Evolutionary conservation across 2,329 filamentous ascomycete genomes (phyloP), one percentile per base, ranked within the genome.

Genomic region (Botrytis aclada): DNA sequence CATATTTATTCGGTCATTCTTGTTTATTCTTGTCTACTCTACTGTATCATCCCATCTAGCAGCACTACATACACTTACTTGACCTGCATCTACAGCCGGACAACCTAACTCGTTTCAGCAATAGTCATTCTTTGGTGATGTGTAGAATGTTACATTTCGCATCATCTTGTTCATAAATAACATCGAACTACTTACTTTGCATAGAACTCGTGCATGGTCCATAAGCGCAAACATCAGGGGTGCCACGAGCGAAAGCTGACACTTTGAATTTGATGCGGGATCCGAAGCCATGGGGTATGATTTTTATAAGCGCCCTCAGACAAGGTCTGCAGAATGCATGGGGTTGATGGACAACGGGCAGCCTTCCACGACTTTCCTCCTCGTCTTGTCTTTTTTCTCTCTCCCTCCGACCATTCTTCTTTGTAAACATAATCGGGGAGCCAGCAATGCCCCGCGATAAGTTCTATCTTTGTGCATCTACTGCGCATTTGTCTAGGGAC

Each of bases 361-460:
- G 65, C 71, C 56, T 72, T 70, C 56, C 65, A 43, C 51, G 34
- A 39, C 41, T 54, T 70, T 47, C 56, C 29, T 71, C 69, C 32
- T 66, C 32, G n/a, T 56, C 62, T 72, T 62, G 56, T 63, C 65
- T 69, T 51, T 16, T 45, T 9, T 14, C 71, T 72, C 72, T 70
- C 56, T 47, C 51, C 20, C 62, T 74, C 74, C 71, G 74, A 74
- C 74, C 72, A 69, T 74, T 70, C 69, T 72, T 72, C 74, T 72
- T 75, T 72, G 72, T 69, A 72, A 73, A 77, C 72, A 76, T 77
- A 75, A 76, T 76, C 61, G 75, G 71, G 70, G 72, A 69, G 70
- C 32, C 77, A 79, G 77, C 78, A 80, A 80, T 80, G 79, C 79
- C 78, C 78, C 76, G 69, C 77, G 75, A 78, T 74, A 75, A 74